Conservation (phyloP, 306 rosid genomes). For the Biancaea sappan region DNA sequence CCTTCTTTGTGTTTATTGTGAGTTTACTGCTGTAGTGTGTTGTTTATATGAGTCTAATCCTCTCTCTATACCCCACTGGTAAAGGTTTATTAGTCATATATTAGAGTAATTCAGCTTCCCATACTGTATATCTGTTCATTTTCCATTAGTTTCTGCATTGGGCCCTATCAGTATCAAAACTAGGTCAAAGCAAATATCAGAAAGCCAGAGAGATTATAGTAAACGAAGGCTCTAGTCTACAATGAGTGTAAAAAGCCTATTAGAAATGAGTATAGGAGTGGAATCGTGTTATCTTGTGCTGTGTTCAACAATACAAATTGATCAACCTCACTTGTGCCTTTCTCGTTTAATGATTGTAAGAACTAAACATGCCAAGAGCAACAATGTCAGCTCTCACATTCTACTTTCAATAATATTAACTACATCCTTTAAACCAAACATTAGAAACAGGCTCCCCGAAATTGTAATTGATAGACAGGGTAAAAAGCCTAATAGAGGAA, state of each 20-base stretch:
- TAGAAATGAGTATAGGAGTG: too few relatives aligned
- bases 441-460: neutral
- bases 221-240: neutral
- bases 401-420: constrained; percentile 6
- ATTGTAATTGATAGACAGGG: neutral
- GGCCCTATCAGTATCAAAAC: too few relatives aligned
- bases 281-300: neutral
- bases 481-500: neutral
- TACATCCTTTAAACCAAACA: neutral
- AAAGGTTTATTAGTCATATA: too few relatives aligned
- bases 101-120: too few relatives aligned
- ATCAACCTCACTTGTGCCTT: neutral
- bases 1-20: too few relatives aligned
- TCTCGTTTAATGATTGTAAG: neutral
- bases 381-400: neutral
- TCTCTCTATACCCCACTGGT: too few relatives aligned
- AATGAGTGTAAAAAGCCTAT: too few relatives aligned
- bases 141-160: too few relatives aligned
- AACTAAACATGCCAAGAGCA: neutral
- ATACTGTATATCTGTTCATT: too few relatives aligned
- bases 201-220: neutral
- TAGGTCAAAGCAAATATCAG: neutral
- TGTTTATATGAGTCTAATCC: too few relatives aligned
- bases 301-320: neutral
- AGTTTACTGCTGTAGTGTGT: too few relatives aligned